Evolutionary conservation across 257 asterid genomes (phyloP), one percentile per base, ranked within the genome.

Genomic region (Thymus quinquecostatus): DNA sequence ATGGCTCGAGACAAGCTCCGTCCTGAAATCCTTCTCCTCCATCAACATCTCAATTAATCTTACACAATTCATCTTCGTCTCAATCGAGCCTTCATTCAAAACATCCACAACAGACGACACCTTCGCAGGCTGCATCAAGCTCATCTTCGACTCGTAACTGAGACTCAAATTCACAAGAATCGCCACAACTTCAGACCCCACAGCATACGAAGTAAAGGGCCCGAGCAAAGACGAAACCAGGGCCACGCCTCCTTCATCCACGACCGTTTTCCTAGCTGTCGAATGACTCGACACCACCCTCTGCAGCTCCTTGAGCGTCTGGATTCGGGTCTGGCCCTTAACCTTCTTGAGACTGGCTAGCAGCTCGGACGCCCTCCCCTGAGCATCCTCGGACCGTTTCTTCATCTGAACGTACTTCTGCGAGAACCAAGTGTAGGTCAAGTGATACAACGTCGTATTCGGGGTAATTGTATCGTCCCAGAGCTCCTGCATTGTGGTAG

Each of bases 351-450:
- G 86, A 4, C 82, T 85, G 59, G 66, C 66, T 14, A 89, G 77
- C 58, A 89, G 85, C 82, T 91, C 97, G 8, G 88, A 80, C 6
- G 89, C 95, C 69, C 92, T 78, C 4, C 97, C 97, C 34, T 90
- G 86, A 8, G 92, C 96, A 66, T 90, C 97, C 59, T 86, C 92
- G 0, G 96, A 83, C 56, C 88, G 74, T 71, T 90, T 90, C 86
- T 87, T 89, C 92, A 88, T 86, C 32, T 87, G 89, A n/a, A 85
- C 79, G 33, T 88, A 90, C 86, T 85, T 90, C 48, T 86, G 97
- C 11, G 91, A 85, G 53, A 91, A 89, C 97, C 97, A 89, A 41
- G 86, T 78, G 67, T 82, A 60, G 59, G 86, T 87, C 12, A 89
- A 74, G 68, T 87, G 93, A 75, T 80, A 60, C 14, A 92, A 78